Evolutionary conservation across 2,329 filamentous ascomycete species (phyloP).

Genomic region (Xylaria digitata): DNA sequence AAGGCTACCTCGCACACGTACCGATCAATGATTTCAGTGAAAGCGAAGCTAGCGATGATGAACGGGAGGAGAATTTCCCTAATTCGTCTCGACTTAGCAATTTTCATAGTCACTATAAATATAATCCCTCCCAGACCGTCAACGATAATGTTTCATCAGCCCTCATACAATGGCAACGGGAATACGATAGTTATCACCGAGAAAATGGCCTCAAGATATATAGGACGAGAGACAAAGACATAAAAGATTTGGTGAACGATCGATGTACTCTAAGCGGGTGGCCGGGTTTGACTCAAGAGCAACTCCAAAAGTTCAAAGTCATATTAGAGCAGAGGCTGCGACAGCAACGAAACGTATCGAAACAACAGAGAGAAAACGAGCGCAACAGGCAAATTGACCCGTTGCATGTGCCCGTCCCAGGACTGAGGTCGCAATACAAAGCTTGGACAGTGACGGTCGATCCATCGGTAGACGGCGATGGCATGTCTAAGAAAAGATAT

Average conservation of each 20-base stretch:
- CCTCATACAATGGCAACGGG: conserved; percentile 1
- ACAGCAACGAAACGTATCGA: background rate
- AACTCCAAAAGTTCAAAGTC: background rate
- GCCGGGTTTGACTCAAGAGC: background rate
- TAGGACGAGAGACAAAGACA: conserved; percentile 14
- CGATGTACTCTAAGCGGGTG: background rate
- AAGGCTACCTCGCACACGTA: background rate
- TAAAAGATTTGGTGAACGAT: background rate
- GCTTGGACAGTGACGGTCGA: conserved; percentile 40
- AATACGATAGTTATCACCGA: conserved; percentile 11
- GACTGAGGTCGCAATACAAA: conserved; percentile 24
- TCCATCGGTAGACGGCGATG: conserved; percentile 33
- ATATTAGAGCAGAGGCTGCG: background rate
- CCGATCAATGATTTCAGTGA: conserved; percentile 26
- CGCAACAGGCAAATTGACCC: conserved; percentile 34
- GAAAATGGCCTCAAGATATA: background rate
- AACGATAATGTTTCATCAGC: background rate
- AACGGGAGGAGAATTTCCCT: conserved; percentile 16
- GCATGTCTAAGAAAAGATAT: conserved; percentile 36
- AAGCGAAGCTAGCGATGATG: conserved; percentile 39
- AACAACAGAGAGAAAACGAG: conserved; percentile 24
- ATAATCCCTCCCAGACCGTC: background rate
- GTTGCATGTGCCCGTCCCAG: conserved; percentile 28
- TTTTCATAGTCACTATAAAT: conserved; percentile 4
- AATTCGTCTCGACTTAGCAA: conserved; percentile 2